phyloP scores from a whole-genome alignment of 176 grass and related monocot species.

The Aegilops tauschii region DNA sequence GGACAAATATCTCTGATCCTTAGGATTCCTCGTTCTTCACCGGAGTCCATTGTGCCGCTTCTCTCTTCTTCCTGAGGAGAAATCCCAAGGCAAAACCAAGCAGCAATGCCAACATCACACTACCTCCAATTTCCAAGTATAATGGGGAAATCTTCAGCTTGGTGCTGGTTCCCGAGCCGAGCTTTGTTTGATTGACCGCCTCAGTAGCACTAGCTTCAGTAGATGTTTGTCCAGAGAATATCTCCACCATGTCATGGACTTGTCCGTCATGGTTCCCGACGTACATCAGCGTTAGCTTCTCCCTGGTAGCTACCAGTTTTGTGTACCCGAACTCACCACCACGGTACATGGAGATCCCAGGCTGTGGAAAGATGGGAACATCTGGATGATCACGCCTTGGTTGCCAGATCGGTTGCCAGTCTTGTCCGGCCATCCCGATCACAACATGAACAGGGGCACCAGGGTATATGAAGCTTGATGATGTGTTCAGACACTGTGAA shows the following conservation, averaged over 20 bases:
- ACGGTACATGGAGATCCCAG: conserved; percentile 72
- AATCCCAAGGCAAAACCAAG: conserved; percentile 63
- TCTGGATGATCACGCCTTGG: conserved; percentile 68
- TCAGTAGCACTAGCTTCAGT: background rate
- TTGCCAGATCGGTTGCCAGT: conserved; percentile 75
- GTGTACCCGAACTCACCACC: conserved; percentile 85
- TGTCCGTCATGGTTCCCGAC: conserved; percentile 93
- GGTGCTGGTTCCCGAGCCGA: background rate
- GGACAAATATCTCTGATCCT: background rate
- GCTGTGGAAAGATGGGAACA: conserved; percentile 77
- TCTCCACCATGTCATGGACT: conserved; percentile 86
- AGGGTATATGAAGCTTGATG: conserved; percentile 62
- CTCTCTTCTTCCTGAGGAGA: conserved; percentile 49
- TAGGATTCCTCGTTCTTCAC: conserved; percentile 72
- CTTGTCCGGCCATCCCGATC: conserved; percentile 94
- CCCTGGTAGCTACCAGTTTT: conserved; percentile 65
- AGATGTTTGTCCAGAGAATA: conserved; percentile 49
- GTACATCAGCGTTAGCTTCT: conserved; percentile 73
- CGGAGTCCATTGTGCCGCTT: conserved; percentile 60
- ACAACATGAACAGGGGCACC: conserved; percentile 85
- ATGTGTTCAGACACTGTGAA: conserved; percentile 53
- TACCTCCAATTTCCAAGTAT: conserved; percentile 46
- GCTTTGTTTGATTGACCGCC: conserved; percentile 9
- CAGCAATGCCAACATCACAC: conserved; percentile 38
- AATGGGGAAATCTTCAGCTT: conserved; percentile 5